Base-by-base conservation (phyloP, 1,284 basidiomycete genomes). In the Takashimella tepidaria region DNA sequence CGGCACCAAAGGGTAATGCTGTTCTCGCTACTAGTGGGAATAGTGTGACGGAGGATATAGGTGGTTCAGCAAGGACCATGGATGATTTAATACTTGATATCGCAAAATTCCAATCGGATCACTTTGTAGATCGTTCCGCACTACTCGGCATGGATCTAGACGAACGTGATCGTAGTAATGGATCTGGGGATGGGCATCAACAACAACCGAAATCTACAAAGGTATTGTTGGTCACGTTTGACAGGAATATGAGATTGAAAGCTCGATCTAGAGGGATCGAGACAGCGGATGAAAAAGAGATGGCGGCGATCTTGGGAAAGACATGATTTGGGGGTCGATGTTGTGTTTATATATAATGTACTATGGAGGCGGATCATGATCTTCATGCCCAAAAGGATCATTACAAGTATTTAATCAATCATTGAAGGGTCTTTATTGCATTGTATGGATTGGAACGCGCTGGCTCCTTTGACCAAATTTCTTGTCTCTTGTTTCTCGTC, bases 1-100 rank as follows among this genome's bases (percentile, higher is more conserved):
- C 53, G 13, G 23, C 48, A 24, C 47, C 37, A 19, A 40, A 45
- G 16, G 31, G 31, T 37, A 8, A 8, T 8, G 31, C 31, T 8
- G 16, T 16, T 8, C 8, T 16, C 10, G 16, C 8, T 16, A 16
- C 10, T 16, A 16, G 31, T 8, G 16, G 10, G 10, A 8, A 37
- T 16, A 16, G 31, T 37, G 31, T 8, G 31, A 37, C 31, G 16
- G 52, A 49, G 54, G 31, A 22, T 60, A 54, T 53, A 49, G 25
- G 47, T 24, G 50, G 37, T 49, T 45, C n/a, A 16, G 88, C 88
- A 47, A 80, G 87, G 27, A 90, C 82, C 57, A 92, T 97, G 86
- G 95, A 98, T 71, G 93, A 98, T 69, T 80, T 96, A 49, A 97
- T 98, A 58, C 80, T 98, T 42, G 86, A 88, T 64, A 88, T 92